Evolutionary conservation across 208 protist genomes (phyloP), one percentile per base, ranked within the genome.

Genomic region (Strigomonas oncopelti): DNA sequence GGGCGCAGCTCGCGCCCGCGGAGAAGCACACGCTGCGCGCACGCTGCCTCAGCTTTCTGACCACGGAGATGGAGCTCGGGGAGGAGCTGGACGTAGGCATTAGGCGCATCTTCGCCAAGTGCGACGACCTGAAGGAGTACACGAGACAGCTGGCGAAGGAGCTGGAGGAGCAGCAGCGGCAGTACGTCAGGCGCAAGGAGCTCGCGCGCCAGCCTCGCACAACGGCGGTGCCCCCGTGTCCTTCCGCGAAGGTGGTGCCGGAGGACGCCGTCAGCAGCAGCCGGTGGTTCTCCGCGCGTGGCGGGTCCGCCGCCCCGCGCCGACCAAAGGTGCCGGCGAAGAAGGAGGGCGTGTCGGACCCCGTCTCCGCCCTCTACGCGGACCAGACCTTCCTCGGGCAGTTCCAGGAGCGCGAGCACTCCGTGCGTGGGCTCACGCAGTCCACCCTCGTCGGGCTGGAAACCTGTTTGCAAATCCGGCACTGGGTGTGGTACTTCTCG

Each of bases 401-500:
- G 59, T 58, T 80, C 20, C 31, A 56, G 14, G 75, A 84, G 69
- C 70, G 72, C 22, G n/a, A 57, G 1, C 45, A 18, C 11, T 57
- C 52, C n/a, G 64, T 66, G 42, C 42, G 55, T 20, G 46, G 32
- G 5, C 58, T 78, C 14, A 78, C 72, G 5, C 36, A 59, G 1
- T 67, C 57, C 0, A 16, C 77, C 24, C 36, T 81, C 18, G 66
- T 61, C 3, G 58, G 65, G 11, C 55, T 85, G 46, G 55, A 73
- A 4, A 63, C 66, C 64, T 70, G 74, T 22, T 59, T 76, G 48
- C 68, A 75, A 58, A 27, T 65, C 0, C 80, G 80, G n/a, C 46
- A 71, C 58, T 77, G 69, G 75, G 60, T 72, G 62, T 85, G 80
- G 80, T 71, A 65, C 46, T 63, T 79, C 61, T 62, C 70, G 51